Base-by-base conservation (phyloP, 768 basidiomycete genomes). In the Agrocybe chaxingu region DNA sequence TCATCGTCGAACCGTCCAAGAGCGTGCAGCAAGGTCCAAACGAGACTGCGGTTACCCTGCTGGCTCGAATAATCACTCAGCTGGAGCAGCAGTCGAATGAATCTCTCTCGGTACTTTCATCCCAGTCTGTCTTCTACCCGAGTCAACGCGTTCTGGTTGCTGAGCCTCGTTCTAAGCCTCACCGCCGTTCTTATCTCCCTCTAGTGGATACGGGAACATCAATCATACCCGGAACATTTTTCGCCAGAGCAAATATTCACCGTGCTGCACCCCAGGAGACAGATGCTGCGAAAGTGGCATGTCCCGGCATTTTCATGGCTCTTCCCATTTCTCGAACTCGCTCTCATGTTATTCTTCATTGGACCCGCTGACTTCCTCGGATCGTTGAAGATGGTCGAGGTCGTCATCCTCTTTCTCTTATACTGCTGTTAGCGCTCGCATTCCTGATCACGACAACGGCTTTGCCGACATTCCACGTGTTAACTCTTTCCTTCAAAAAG, bases 281-380 rank as follows among this genome's bases (percentile, higher is more conserved):
- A 64, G 30, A 65, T 60, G 8, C 47, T 68, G 16, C 18, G 57
- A 7, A 47, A 48, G 12, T 69, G 68, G 68, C 41, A 55, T 34
- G 63, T 69, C 7, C 57, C 61, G 0, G 43, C 48, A 10, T 61
- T 67, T 51, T 68, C 12, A 51, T 62, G 9, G 32, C 58, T 6
- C 55, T 69, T 3, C 66, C 64, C 8, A 38, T 68, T 7, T 9
- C 57, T 68, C 8, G 64, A 67, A 54, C 32, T 49, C 10, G 60
- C 68, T 8, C 52, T 69, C 19, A 47, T 68, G 7, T 51, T 69
- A 2, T 69, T 69, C 47, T 61, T 66, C 39, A 44, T 54, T 4
- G 66, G 64, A 2, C 19, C 66, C 3, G 40, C 62, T 18, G 58
- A 62, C 8, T 57, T 66, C 16, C 48, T 24, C 24, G 24, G 24